Evolutionary conservation across 1,139 yeast species (phyloP).

Genomic region (Candida albicans): DNA sequence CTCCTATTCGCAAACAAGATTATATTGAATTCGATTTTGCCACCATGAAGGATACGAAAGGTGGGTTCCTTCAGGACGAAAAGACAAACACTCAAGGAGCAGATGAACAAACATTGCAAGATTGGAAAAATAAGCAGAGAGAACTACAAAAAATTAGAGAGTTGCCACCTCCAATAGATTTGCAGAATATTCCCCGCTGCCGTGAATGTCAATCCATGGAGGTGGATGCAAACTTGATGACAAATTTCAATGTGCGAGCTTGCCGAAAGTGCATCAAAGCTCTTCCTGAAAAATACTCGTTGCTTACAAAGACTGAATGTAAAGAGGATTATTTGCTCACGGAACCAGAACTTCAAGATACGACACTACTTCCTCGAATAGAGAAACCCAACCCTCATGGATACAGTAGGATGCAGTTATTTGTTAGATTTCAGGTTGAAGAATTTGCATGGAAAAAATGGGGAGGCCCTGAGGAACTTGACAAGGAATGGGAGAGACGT

Average conservation of each 20-base stretch:
- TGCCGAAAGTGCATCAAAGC: slow-evolving; percentile 75
- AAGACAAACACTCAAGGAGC: slow-evolving; percentile 27
- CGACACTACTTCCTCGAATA: slow-evolving; percentile 63
- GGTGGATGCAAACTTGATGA: slow-evolving; percentile 68
- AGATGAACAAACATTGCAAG: slow-evolving; percentile 50
- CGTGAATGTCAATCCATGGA: slow-evolving; percentile 79
- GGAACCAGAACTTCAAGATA: slow-evolving; percentile 86
- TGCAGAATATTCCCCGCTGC: slow-evolving; percentile 73
- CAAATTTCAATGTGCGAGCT: slow-evolving; percentile 68
- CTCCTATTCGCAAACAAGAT: slow-evolving; percentile 56
- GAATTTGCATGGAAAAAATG: slow-evolving; percentile 90
- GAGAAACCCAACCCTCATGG: slow-evolving; percentile 96
- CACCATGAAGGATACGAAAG: slow-evolving; percentile 82
- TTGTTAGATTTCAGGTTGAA: slow-evolving; percentile 85
- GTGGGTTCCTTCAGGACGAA: slow-evolving; percentile 74
- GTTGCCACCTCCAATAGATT: slow-evolving; percentile 69
- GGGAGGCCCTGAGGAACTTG: slow-evolving; percentile 89
- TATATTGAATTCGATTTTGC: slow-evolving; percentile 93
- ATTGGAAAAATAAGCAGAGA: slow-evolving; percentile 72
- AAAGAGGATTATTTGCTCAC: slow-evolving; percentile 88
- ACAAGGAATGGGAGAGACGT: slow-evolving; percentile 87
- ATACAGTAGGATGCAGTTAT: slow-evolving; percentile 90
- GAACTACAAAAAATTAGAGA: slow-evolving; percentile 46
- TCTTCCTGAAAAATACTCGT: slow-evolving; percentile 82
- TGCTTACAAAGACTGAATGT: slow-evolving; percentile 94